phyloP scores from a whole-genome alignment of 192 early-diverging fungal genomes.

The Phlyctochytrium arcticum region DNA sequence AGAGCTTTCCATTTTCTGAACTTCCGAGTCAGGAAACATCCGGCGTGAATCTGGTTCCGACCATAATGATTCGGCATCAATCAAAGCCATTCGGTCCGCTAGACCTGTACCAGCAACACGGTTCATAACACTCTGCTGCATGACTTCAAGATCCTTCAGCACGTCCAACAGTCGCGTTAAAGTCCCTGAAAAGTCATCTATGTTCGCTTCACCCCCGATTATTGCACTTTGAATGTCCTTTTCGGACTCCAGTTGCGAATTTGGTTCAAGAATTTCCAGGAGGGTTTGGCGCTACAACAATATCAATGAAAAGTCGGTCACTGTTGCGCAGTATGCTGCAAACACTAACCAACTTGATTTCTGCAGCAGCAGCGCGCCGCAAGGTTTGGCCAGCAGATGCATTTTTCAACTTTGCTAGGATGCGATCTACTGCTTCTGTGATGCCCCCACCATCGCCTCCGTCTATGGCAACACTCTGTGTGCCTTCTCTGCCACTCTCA shows the following conservation, averaged over 20 bases:
- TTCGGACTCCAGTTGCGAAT: not conserved
- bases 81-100: not conserved
- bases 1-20: not conserved
- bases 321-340: not conserved
- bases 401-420: not conserved
- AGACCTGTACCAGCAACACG: not conserved
- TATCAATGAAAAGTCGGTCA: slow-evolving; percentile 2
- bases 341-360: not conserved
- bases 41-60: not conserved
- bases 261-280: slow-evolving; percentile 2
- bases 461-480: not conserved
- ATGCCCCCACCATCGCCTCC: not conserved
- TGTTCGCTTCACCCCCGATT: not conserved
- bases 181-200: not conserved
- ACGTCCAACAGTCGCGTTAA: not conserved
- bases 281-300: slow-evolving; percentile 5
- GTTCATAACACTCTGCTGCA: slow-evolving; percentile 11
- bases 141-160: slow-evolving; percentile 9
- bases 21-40: not conserved
- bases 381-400: not conserved
- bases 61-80: not conserved
- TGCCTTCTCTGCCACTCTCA: not conserved
- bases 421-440: not conserved
- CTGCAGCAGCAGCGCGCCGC: not conserved
- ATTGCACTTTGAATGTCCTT: not conserved